Conservation (phyloP, 2,329 filamentous ascomycete genomes). For the Fusarium tupiense region DNA sequence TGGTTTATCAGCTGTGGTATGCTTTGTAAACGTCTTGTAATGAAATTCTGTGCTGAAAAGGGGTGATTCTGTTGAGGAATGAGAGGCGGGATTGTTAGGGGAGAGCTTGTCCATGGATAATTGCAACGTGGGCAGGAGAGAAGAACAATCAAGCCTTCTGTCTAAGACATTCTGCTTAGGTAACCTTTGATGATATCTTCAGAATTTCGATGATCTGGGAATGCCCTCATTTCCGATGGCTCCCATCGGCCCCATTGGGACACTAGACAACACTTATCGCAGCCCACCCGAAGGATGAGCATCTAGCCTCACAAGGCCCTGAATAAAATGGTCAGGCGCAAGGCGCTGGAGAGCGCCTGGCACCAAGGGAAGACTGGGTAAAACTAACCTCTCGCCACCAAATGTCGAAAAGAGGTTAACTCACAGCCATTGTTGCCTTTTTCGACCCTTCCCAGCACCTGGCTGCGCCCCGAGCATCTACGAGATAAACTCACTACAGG, state of each 20-base stretch:
- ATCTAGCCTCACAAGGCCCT: background rate
- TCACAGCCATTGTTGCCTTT: background rate
- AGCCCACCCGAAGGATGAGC: background rate
- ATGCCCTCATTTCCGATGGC: constrained; percentile 7
- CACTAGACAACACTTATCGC: background rate
- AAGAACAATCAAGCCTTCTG: background rate
- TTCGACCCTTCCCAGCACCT: background rate
- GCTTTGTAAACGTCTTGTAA: background rate
- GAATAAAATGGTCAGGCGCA: background rate
- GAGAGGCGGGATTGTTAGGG: background rate
- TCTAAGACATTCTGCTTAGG: background rate
- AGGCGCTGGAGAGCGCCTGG: constrained; percentile 1
- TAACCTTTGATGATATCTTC: background rate
- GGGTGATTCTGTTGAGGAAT: background rate
- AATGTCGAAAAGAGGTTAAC: background rate
- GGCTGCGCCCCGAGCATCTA: background rate
- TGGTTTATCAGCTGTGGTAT: background rate
- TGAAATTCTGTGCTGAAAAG: background rate
- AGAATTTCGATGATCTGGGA: background rate
- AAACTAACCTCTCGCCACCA: background rate
- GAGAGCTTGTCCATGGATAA: background rate
- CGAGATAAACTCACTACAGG: background rate
- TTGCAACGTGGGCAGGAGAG: background rate
- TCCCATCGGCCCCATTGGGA: background rate
- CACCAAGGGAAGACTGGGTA: background rate